These are phyloP conservation scores for Candida freyschussii DNA, from an alignment of 1,139 yeast genomes.

Conservation along the genomic window DNA sequence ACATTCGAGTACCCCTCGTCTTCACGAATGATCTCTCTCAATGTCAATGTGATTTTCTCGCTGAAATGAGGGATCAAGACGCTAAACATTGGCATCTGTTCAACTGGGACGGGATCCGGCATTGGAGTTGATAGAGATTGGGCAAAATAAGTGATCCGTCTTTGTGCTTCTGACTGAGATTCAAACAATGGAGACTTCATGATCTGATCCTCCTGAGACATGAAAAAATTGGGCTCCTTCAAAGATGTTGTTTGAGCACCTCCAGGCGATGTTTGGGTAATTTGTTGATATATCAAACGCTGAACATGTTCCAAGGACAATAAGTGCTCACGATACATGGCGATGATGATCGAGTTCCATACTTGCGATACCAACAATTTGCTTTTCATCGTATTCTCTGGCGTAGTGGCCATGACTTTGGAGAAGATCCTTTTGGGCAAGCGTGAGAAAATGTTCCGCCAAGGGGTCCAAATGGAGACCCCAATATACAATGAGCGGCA, in stretches of 20 bases:
- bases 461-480: constrained; percentile 68
- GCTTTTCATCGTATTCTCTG: constrained; percentile 44
- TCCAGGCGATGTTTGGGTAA: constrained; percentile 28
- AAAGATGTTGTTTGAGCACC: constrained; percentile 28
- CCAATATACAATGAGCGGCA: constrained; percentile 72
- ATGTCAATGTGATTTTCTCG: constrained; percentile 63
- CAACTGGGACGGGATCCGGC: constrained; percentile 70
- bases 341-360: constrained; percentile 68
- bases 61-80: constrained; percentile 73
- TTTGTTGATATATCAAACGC: constrained; percentile 62
- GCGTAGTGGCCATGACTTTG: constrained; percentile 61
- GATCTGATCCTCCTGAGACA: constrained; percentile 63
- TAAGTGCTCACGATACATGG: constrained; percentile 69
- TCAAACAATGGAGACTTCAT: constrained; percentile 47
- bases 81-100: constrained; percentile 69
- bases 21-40: constrained; percentile 67
- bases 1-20: constrained; percentile 70
- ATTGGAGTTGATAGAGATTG: constrained; percentile 72
- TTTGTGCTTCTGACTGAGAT: constrained; percentile 70
- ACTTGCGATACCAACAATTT: constrained; percentile 67
- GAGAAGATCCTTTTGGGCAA: constrained; percentile 69
- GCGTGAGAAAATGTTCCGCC: constrained; percentile 71
- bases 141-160: constrained; percentile 73
- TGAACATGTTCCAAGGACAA: constrained; percentile 69
- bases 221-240: constrained; percentile 69